Evolutionary conservation across 192 early-diverging fungal genomes (phyloP).

Genomic region (Jimgerdemannia flammicorona): DNA sequence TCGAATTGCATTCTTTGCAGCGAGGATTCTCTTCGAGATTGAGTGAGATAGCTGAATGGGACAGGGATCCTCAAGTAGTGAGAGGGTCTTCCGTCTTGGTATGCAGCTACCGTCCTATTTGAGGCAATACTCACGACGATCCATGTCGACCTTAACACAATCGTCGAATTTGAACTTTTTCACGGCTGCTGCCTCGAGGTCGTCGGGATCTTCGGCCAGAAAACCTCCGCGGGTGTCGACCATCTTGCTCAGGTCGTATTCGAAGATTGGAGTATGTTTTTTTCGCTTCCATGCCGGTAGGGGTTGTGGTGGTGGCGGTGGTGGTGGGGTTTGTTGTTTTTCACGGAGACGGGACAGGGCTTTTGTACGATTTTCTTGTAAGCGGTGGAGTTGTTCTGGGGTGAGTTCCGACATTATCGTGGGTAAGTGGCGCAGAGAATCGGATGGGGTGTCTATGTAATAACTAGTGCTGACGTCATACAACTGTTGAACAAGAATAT

Average conservation of each 20-base stretch:
- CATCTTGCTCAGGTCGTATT: slow-evolving; percentile 88
- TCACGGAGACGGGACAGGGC: no score
- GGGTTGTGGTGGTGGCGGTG: slow-evolving; percentile 14
- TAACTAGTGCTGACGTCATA: no score
- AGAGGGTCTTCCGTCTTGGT: not conserved
- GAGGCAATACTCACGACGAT: slow-evolving; percentile 44
- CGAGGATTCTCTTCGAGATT: slow-evolving; percentile 55
- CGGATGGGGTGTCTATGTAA: no score
- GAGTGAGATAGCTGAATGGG: slow-evolving; percentile 35
- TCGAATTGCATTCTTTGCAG: slow-evolving; percentile 80
- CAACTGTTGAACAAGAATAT: no score
- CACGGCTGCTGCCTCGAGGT: slow-evolving; percentile 20
- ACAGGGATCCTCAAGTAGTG: not conserved
- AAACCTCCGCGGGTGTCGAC: slow-evolving; percentile 88
- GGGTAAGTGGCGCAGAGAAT: no score
- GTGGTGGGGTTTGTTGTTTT: no score
- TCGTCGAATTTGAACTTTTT: slow-evolving; percentile 34
- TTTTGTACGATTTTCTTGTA: no score
- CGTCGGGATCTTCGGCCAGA: slow-evolving; percentile 54
- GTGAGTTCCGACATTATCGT: no score
- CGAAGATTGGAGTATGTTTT: slow-evolving; percentile 35
- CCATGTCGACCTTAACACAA: slow-evolving; percentile 28
- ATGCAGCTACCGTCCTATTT: not conserved
- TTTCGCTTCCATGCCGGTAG: slow-evolving; percentile 18
- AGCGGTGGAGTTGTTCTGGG: no score